Percentiles rank a stretch among this genome's conserved stretches.
Evolutionary conservation across 2,329 filamentous ascomycete genomes (phyloP).

Genomic region (Lojkania enalia): DNA sequence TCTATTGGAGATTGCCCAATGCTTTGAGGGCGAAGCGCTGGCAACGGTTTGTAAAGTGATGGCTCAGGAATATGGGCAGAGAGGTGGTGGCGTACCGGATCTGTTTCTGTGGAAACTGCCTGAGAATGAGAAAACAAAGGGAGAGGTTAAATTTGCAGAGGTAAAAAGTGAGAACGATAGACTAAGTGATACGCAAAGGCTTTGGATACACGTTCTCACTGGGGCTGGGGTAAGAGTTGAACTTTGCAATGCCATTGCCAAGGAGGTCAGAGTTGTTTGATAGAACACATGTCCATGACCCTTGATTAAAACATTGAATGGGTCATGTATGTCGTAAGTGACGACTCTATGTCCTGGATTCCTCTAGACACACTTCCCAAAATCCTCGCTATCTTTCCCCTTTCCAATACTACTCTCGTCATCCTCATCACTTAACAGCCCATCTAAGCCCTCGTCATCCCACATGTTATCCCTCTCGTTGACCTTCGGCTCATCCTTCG

Average conservation of each 20-base stretch:
- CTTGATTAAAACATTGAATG: neutral
- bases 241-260: slow-evolving; percentile 68
- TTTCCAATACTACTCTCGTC: slow-evolving; percentile 13
- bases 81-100: slow-evolving; percentile 89
- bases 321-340: neutral
- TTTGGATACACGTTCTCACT: slow-evolving; percentile 94
- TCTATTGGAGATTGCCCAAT: slow-evolving; percentile 74
- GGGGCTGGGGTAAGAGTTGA: slow-evolving; percentile 85
- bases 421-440: slow-evolving; percentile 36
- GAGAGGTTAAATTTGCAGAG: slow-evolving; percentile 71
- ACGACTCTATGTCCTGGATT: neutral
- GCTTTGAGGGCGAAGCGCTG: slow-evolving; percentile 79
- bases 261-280: slow-evolving; percentile 49
- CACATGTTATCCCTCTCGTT: slow-evolving; percentile 20
- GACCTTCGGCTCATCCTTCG: slow-evolving; percentile 12
- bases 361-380: slow-evolving; percentile 8
- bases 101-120: slow-evolving; percentile 78
- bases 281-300: neutral
- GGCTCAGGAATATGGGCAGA: slow-evolving; percentile 88
- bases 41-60: slow-evolving; percentile 88
- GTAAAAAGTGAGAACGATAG: slow-evolving; percentile 75
- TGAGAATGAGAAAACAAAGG: slow-evolving; percentile 48
- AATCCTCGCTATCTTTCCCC: slow-evolving; percentile 6
- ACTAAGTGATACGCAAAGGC: slow-evolving; percentile 89
- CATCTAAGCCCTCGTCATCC: slow-evolving; percentile 32